Evolutionary conservation across 495 filamentous ascomycete species (phyloP), one percentile per base, ranked within the genome.

Genomic region (Margaritispora aquatica): DNA sequence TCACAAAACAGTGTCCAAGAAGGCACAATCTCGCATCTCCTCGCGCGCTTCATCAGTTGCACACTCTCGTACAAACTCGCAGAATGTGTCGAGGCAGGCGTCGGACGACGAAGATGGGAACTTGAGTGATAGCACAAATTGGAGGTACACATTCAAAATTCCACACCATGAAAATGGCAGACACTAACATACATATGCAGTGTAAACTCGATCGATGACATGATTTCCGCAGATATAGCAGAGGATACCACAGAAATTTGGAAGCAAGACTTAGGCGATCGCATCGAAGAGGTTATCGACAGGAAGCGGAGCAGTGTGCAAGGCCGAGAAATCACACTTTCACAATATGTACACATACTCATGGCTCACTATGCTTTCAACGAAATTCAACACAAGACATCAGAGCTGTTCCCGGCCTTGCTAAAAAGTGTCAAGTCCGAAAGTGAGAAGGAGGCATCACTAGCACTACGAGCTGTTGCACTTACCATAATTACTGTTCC

Each of bases 1-100:
- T 50, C 84, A 85, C 69, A 98, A 98, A 77, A 98, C 93, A 34
- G 79, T 94, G 51, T 97, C 94, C 34, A 85, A 87, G 68, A 96
- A 96, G 74, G 92, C 92, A 7, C 86, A 84, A 51, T 89, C 88
- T 15, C 80, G 83, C 51, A 80, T 84, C 49, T 83, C 83, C 11
- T 89, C 89, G 1, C 78, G 80, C 17, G 77, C 82, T 26, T 82
- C 78, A 2, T 91, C 75, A 0, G 70, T 68, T 3, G 68, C 63
- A 41, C 68, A 67, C 27, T 71, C 87, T 2, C 82, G 83, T 49
- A 75, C 74, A 21, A 78, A 71, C 65, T 92, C 88, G 1, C 80
- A 81, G 38, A 78, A 79, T 34, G 76, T 74, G 27, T 90, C 86
- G 41, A 83, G 84, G 51, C 80, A 84, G 19, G 80, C 73, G 29